These are phyloP conservation scores for Pinguiococcus pyrenoidosus DNA, from an alignment of 108 stramenopile genomes.

Conservation along the genomic window DNA sequence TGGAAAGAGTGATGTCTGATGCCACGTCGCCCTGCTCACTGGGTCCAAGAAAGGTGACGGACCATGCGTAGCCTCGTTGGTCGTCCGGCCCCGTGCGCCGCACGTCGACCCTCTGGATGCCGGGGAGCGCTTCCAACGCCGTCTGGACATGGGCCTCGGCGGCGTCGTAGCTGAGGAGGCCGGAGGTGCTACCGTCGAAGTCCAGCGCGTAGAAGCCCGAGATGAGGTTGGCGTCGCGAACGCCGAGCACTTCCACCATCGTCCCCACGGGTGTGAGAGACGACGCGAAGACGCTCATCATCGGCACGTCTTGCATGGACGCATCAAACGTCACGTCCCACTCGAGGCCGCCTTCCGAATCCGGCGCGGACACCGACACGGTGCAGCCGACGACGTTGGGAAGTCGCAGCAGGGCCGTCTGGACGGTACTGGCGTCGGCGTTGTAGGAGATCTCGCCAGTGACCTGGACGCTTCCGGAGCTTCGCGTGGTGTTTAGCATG, in stretches of 20 bases:
- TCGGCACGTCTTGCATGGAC: slow-evolving; percentile 54
- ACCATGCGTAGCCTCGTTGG: slow-evolving; percentile 12
- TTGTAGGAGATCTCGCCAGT: slow-evolving; percentile 22
- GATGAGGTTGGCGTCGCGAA: slow-evolving; percentile 52
- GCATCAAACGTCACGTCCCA: slow-evolving; percentile 53
- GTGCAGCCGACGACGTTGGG: slow-evolving; percentile 1
- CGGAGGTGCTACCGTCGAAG: slow-evolving; percentile 16
- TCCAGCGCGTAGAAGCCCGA: not conserved
- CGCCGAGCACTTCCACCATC: slow-evolving; percentile 36
- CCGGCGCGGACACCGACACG: slow-evolving; percentile 5
- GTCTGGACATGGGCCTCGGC: slow-evolving; percentile 36
- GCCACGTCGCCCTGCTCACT: no score
- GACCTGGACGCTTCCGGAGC: slow-evolving; percentile 42
- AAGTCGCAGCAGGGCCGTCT: slow-evolving; percentile 5
- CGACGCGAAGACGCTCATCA: slow-evolving; percentile 40
- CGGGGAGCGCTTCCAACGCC: slow-evolving; percentile 41
- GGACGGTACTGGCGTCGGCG: slow-evolving; percentile 8
- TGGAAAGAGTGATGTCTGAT: no score
- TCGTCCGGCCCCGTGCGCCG: slow-evolving; percentile 11
- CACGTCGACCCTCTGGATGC: slow-evolving; percentile 13
- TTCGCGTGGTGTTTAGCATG: slow-evolving; percentile 33
- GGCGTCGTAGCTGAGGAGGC: slow-evolving; percentile 40
- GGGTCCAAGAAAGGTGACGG: slow-evolving; percentile 10
- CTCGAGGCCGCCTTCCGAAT: not conserved
- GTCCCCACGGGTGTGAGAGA: slow-evolving; percentile 30